phyloP scores from a whole-genome alignment of 441 rosid genomes.

The California macrophylla region DNA sequence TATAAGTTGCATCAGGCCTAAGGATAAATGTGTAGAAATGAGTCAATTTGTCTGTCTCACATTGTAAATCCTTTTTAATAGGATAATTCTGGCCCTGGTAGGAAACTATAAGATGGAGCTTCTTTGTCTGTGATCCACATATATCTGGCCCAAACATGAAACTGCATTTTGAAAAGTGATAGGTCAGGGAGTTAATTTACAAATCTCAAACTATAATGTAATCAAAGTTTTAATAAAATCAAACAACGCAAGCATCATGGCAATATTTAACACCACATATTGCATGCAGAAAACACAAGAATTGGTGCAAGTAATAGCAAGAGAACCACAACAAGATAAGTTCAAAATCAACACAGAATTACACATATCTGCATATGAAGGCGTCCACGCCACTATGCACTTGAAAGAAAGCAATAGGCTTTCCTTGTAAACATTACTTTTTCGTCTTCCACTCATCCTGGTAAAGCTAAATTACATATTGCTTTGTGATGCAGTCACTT shows the following conservation, averaged over 20 bases:
- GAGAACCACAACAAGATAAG: not conserved
- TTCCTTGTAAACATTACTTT: not conserved
- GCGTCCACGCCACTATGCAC: not conserved
- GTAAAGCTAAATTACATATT: not conserved
- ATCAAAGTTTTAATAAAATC: not conserved
- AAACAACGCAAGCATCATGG: not conserved
- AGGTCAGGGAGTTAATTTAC: constrained; percentile 4
- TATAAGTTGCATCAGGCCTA: constrained; percentile 84
- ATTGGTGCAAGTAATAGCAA: not conserved
- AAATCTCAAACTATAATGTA: not conserved
- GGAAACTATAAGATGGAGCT: constrained; percentile 73
- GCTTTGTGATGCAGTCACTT: not conserved
- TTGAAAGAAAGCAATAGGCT: not conserved
- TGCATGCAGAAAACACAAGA: not conserved
- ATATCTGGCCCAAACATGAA: constrained; percentile 96
- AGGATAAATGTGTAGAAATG: constrained; percentile 94
- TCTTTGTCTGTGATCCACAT: constrained; percentile 83
- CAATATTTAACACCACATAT: not conserved
- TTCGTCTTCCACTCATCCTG: not conserved
- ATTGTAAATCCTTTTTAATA: constrained; percentile 70
- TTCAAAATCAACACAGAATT: not conserved
- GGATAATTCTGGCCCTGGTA: constrained; percentile 96
- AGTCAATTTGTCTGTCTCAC: constrained; percentile 82
- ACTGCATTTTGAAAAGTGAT: constrained; percentile 37
- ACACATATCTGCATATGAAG: not conserved